Base-by-base conservation (phyloP, 2,329 filamentous ascomycete genomes). In the Penicillium concentricum region DNA sequence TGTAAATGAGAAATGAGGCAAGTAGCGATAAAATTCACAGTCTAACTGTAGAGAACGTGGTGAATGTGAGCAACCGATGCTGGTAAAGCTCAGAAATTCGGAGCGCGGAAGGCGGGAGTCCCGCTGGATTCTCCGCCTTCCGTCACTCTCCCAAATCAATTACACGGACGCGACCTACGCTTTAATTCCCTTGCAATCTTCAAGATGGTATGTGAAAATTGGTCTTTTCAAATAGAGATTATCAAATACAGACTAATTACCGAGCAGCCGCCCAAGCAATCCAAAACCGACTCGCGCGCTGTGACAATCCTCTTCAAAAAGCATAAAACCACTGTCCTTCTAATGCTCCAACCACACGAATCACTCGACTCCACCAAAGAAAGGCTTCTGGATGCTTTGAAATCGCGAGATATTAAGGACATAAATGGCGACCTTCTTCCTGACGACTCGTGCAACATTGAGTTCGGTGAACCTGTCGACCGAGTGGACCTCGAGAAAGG, bases 221-320 rank as follows among this genome's bases (percentile, higher is more conserved):
- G 8, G 4, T 15, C 12, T 34, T 22, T 26, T 9, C 10, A 18
- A 26, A 15, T 22, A 13, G 22, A 44, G 7, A 39, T 49, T 24
- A 47, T 32, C 1, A 10, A 18, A 51, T 45, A 42, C 6, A 41
- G 2, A 9, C 42, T 56, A 42, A 56, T 34, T 9, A 52, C n/a
- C 15, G 24, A 38, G 18, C 34, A 67, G 62, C 56, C 54, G 24
- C 65, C 57, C 13, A 57, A 56, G 30, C 49, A 60, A 56, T 42
- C 60, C 22, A 67, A 68, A 24, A 47, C 65, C 28, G 67, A 71
- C 46, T 80, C 84, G 43, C 75, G 80, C n/a, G 78, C 82, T 63
- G 79, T 84, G 65, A 90, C 88, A 10, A 76, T 92, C 54, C 82
- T 87, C 58, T 86, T 92, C 76, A 91, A 91, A 73, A 82, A 89